phyloP scores from a whole-genome alignment of 257 asterid species.

The Solanum tarijense region DNA sequence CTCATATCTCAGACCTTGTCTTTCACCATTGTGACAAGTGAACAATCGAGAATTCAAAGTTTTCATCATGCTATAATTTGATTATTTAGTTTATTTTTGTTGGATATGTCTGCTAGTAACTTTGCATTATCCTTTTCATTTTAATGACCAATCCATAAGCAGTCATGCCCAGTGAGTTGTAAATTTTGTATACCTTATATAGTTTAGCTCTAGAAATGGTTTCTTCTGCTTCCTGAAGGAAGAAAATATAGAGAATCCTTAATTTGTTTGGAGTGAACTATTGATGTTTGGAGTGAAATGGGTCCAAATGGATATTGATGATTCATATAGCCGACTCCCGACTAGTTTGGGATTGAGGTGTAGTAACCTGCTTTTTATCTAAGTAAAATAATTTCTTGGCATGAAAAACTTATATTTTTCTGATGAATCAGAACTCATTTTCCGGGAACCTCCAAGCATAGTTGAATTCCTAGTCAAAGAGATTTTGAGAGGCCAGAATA shows the following conservation, averaged over 20 bases:
- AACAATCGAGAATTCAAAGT: neutral
- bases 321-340: neutral
- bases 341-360: neutral
- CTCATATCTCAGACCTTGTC: constrained; percentile 4
- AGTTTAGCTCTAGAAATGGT: neutral
- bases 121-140: neutral
- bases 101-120: neutral
- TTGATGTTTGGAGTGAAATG: neutral
- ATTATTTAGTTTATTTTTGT: neutral
- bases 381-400: neutral
- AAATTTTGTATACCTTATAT: neutral
- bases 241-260: neutral
- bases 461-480: neutral
- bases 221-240: neutral
- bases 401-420: neutral
- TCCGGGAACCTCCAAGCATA: neutral
- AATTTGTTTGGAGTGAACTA: neutral
- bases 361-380: neutral
- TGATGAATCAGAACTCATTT: neutral
- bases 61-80: neutral
- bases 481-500: neutral
- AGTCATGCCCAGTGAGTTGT: neutral
- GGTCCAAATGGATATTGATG: neutral
- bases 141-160: neutral
- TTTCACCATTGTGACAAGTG: neutral